Evolutionary conservation across 768 basidiomycete genomes (phyloP).

Genomic region (Podaxis sp.): DNA sequence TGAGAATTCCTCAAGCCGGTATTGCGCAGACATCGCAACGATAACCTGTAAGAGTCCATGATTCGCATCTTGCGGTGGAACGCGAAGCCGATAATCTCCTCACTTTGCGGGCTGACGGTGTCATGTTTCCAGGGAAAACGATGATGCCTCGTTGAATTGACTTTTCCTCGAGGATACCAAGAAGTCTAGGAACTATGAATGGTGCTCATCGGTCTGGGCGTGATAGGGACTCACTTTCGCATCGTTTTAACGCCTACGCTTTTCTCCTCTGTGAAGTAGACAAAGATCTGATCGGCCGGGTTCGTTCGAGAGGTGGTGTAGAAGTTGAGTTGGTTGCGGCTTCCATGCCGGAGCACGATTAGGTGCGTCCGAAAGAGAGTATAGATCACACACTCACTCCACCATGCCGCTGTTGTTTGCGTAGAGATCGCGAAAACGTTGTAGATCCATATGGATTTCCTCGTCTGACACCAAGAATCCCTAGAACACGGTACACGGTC

Average conservation of each 20-base stretch:
- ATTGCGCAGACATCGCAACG: conserved; percentile 83
- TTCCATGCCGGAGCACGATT: conserved; percentile 30
- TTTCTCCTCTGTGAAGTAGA: conserved; percentile 94
- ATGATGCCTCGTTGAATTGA: conserved; percentile 89
- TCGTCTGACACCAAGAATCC: conserved; percentile 93
- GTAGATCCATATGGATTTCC: conserved; percentile 87
- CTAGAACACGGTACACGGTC: conserved; percentile 41
- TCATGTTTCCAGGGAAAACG: conserved; percentile 95
- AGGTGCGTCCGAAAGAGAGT: not conserved
- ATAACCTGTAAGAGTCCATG: conserved; percentile 65
- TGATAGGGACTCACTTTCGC: conserved; percentile 72
- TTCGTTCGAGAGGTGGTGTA: conserved; percentile 74
- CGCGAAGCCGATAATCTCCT: conserved; percentile 19
- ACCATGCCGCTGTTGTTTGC: conserved; percentile 72
- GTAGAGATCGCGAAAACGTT: conserved; percentile 72
- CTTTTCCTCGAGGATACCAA: conserved; percentile 90
- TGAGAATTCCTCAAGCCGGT: conserved; percentile 92
- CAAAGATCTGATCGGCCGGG: conserved; percentile 78
- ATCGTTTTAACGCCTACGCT: conserved; percentile 97
- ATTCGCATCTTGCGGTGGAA: conserved; percentile 9
- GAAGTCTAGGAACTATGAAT: conserved; percentile 54
- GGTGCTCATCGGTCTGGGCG: conserved; percentile 1
- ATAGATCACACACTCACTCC: conserved; percentile 64
- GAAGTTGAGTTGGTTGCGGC: conserved; percentile 89
- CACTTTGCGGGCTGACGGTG: conserved; percentile 94